Percentiles rank a stretch among this genome's conserved stretches.
Evolutionary conservation across 2,329 filamentous ascomycete species (phyloP).

Genomic region (Bipolaris oryzae): DNA sequence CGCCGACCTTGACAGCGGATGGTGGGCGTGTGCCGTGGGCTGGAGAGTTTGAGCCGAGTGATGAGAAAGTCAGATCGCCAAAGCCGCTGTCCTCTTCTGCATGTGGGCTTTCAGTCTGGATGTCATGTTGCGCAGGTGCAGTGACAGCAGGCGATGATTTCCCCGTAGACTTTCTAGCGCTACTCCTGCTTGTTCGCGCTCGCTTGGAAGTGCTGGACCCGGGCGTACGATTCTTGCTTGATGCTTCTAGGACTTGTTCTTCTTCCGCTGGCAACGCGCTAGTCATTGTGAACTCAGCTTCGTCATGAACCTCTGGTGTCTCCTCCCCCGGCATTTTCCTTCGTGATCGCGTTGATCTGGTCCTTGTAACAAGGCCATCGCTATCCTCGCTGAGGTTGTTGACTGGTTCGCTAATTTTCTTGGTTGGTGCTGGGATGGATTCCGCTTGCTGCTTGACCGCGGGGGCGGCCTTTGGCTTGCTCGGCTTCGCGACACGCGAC

Average conservation of each 20-base stretch:
- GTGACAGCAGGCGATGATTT: conserved; percentile 18
- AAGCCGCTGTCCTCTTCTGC: conserved; percentile 38
- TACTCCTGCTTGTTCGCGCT: conserved; percentile 25
- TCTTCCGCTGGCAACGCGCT: conserved; percentile 40
- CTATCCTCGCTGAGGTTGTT: conserved; percentile 46
- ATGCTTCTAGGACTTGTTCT: background rate
- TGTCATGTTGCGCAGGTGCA: conserved; percentile 16
- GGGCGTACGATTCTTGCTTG: conserved; percentile 29
- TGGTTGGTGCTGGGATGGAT: conserved; percentile 23
- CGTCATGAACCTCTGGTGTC: conserved; percentile 25
- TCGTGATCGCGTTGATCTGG: conserved; percentile 28
- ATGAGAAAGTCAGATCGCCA: conserved; percentile 44
- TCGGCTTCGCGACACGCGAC: conserved; percentile 41
- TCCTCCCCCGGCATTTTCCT: conserved; percentile 27
- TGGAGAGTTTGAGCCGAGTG: conserved; percentile 42
- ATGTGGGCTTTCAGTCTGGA: conserved; percentile 9
- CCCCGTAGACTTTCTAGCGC: conserved; percentile 22
- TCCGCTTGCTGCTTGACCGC: conserved; percentile 26
- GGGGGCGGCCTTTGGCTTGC: conserved; percentile 26
- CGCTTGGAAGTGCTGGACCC: conserved; percentile 24
- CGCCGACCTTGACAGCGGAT: conserved; percentile 52
- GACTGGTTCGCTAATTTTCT: conserved; percentile 19
- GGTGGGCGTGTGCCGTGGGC: conserved; percentile 48
- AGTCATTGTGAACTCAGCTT: conserved; percentile 44
- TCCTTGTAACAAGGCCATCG: conserved; percentile 44